Conservation (phyloP, 2,329 filamentous ascomycete genomes). For the Sporothrix inflata region DNA sequence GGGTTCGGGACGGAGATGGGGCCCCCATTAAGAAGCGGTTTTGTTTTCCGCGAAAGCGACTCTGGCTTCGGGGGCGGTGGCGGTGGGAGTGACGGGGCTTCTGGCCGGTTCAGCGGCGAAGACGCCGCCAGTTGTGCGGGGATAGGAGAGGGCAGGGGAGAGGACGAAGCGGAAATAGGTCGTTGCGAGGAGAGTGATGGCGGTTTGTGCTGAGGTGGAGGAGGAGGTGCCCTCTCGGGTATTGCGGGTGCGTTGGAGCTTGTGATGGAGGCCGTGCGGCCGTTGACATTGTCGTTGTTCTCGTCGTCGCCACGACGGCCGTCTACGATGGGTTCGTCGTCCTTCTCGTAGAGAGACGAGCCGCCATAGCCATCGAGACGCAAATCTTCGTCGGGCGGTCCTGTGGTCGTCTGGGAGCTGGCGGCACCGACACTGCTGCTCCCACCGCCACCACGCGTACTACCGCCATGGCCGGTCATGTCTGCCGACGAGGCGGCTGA, state of each 20-base stretch:
- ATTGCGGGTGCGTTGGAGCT: conserved; percentile 20
- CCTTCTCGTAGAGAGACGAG: conserved; percentile 11
- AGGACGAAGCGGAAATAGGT: not conserved
- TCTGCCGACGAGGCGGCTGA: conserved; percentile 33
- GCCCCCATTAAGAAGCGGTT: conserved; percentile 21
- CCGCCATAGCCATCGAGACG: conserved; percentile 23
- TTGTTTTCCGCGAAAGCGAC: conserved; percentile 10
- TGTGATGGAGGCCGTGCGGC: conserved; percentile 20
- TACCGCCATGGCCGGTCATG: conserved; percentile 32
- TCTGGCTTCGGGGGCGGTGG: conserved; percentile 29
- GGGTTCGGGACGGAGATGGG: conserved; percentile 32
- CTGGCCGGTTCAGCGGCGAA: conserved; percentile 9
- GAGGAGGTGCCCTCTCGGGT: conserved; percentile 15
- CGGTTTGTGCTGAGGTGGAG: conserved; percentile 16
- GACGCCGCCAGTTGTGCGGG: not conserved
- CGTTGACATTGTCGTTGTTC: not conserved
- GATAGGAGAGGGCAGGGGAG: not conserved
- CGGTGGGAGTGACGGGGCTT: conserved; percentile 25
- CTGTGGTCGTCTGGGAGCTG: conserved; percentile 33
- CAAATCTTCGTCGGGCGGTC: conserved; percentile 28
- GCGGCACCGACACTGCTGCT: conserved; percentile 30
- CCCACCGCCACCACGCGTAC: conserved; percentile 19
- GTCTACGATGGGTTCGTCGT: not conserved
- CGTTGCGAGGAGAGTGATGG: not conserved
- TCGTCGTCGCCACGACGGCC: not conserved